Evolutionary conservation across 495 filamentous ascomycete genomes (phyloP).

Genomic region (Aspergillus incahuasiensis): DNA sequence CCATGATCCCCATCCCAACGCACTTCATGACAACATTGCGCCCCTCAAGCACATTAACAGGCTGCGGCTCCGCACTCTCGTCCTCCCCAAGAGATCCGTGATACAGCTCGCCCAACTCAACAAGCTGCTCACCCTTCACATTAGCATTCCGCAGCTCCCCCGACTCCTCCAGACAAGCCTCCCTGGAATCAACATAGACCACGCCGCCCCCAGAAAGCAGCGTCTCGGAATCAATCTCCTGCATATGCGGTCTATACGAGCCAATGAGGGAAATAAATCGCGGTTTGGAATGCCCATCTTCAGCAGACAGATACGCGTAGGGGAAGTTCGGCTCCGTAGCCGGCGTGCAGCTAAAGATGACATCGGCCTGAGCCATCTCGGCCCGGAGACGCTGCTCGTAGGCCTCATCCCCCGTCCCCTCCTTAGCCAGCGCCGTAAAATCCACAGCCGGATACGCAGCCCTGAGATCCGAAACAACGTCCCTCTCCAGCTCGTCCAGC

Average conservation of each 20-base stretch:
- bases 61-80: not conserved
- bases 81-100: constrained; percentile 36
- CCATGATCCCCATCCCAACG: constrained; percentile 47
- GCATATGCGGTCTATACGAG: constrained; percentile 79
- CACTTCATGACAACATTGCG: constrained; percentile 66
- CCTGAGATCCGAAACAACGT: constrained; percentile 24
- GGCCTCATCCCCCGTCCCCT: constrained; percentile 25
- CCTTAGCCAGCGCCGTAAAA: constrained; percentile 27
- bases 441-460: constrained; percentile 22
- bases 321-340: constrained; percentile 58
- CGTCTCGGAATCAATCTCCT: constrained; percentile 73
- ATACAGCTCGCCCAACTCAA: constrained; percentile 81
- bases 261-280: constrained; percentile 78
- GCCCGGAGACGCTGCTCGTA: constrained; percentile 25
- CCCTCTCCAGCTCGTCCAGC: constrained; percentile 27
- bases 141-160: constrained; percentile 82
- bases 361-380: constrained; percentile 47
- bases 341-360: constrained; percentile 78
- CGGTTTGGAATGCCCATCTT: constrained; percentile 41
- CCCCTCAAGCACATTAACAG: constrained; percentile 22
- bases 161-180: constrained; percentile 76
- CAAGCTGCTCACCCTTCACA: constrained; percentile 60
- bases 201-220: constrained; percentile 68
- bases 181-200: constrained; percentile 76
- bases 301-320: constrained; percentile 39